Evolutionary conservation across 2,329 filamentous ascomycete genomes (phyloP), one percentile per base, ranked within the genome.

Genomic region (Corynespora cassiicola): DNA sequence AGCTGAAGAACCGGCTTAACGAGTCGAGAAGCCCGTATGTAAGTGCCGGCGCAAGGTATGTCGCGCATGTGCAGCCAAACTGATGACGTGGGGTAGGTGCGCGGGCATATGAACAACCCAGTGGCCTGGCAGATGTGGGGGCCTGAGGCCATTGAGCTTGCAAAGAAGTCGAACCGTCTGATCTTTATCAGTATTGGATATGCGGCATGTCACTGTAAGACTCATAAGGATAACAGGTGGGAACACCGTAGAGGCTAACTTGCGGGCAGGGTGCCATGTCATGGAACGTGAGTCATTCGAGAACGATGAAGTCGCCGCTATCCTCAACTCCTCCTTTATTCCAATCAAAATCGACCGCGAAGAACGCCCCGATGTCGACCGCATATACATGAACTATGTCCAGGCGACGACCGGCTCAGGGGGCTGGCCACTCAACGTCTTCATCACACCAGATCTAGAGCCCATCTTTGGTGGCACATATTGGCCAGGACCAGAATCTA

Each of bases 371-470:
- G 91, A 97, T 63, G 84, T 97, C 50, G 94, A 99, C 63, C 85
- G 88, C 46, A 91, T 97, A 50, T 97, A 97, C 68, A 96, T 96
- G 90, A 96, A 96, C 73, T 99, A 96, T 68, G 86, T 96, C 25
- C 90, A 96, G 66, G 92, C 92, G 2, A 92, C 94, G 8, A 95
- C 87, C 42, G 90, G 88, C 14, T 86, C 82, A 2, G 92, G 90
- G 7, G 94, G 94, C 24, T 97, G 94, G 91, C 94, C 94, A 1
- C 73, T 97, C 45, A 97, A 96, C 61, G 85, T 96, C n/a, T 97
- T 99, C 65, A 79, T 97, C 19, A 99, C 94, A 0, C 90, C 94
- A 1, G 86, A 95, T 53, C 79, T 97, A 17, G 86, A 96, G 61
- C 94, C 94, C 1, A 87, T 99, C 7, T 97, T 96, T 69, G 94